Evolutionary conservation across 2,329 filamentous ascomycete genomes (phyloP).

Genomic region (Albophoma yamanashiensis): DNA sequence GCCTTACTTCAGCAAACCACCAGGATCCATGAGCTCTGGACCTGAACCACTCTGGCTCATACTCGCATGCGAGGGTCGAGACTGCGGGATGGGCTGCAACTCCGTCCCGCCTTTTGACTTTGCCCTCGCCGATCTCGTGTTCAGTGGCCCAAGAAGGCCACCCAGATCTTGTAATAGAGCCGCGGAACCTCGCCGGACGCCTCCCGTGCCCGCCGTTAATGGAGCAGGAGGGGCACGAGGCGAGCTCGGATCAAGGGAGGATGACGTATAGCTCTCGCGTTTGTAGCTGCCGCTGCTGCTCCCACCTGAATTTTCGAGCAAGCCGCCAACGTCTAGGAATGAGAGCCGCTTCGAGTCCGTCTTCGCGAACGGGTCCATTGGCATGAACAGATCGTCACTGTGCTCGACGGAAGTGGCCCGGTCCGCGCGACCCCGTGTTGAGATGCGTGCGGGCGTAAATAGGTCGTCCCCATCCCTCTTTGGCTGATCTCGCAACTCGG

Average conservation of each 20-base stretch:
- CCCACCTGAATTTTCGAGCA: constrained; percentile 43
- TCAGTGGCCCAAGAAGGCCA: constrained; percentile 36
- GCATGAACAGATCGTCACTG: constrained; percentile 34
- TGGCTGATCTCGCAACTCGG: constrained; percentile 33
- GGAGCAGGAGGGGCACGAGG: constrained; percentile 26
- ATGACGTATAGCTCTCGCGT: constrained; percentile 31
- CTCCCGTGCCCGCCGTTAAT: constrained; percentile 31
- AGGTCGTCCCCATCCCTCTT: constrained; percentile 14
- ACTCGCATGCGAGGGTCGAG: constrained; percentile 21
- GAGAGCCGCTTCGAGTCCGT: constrained; percentile 41
- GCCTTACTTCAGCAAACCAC: constrained; percentile 26
- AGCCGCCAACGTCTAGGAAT: constrained; percentile 76
- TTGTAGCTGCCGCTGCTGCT: constrained; percentile 21
- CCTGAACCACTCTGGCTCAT: constrained; percentile 18
- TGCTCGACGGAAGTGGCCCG: constrained; percentile 29
- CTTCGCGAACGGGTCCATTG: constrained; percentile 21
- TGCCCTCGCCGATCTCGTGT: constrained; percentile 18
- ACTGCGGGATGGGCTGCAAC: constrained; percentile 34
- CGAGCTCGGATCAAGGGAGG: constrained; percentile 25
- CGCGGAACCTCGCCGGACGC: constrained; percentile 42
- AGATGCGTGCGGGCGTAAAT: constrained; percentile 25
- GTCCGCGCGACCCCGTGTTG: constrained; percentile 12
- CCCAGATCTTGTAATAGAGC: constrained; percentile 49
- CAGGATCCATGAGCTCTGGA: constrained; percentile 26
- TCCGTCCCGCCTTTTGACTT: constrained; percentile 28